Evolutionary conservation across 208 protist species (phyloP).

Genomic region (Trypanosoma melophagium): DNA sequence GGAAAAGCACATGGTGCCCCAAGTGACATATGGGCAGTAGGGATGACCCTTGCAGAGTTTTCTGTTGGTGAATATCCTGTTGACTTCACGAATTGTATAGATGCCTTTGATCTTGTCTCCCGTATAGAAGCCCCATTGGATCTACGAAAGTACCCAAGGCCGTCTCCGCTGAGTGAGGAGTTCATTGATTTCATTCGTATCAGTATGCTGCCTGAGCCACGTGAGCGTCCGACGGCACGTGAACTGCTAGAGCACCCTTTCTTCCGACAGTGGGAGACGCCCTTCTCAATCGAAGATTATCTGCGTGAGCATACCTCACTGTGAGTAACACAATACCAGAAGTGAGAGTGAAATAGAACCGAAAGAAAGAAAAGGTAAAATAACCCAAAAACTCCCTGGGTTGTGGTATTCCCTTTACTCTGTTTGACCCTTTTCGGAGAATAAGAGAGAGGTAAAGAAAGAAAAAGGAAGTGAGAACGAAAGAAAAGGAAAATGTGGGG

Average conservation of each 20-base stretch:
- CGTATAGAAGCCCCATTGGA: slow-evolving; percentile 54
- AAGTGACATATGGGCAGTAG: slow-evolving; percentile 88
- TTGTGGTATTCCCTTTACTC: no score
- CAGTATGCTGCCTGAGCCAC: slow-evolving; percentile 54
- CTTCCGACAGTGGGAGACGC: slow-evolving; percentile 74
- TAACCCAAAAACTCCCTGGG: no score
- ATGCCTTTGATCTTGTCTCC: slow-evolving; percentile 67
- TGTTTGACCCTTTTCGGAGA: no score
- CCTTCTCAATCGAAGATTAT: slow-evolving; percentile 79
- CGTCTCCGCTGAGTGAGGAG: slow-evolving; percentile 39
- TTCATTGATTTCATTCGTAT: slow-evolving; percentile 77
- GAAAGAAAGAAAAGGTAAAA: not conserved
- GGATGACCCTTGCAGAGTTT: slow-evolving; percentile 87
- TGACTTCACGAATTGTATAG: slow-evolving; percentile 47
- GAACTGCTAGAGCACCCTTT: slow-evolving; percentile 89
- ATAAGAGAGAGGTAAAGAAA: not conserved
- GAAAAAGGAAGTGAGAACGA: not conserved
- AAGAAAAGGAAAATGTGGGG: not conserved
- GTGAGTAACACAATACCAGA: not conserved
- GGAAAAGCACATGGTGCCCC: slow-evolving; percentile 76
- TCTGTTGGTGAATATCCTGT: slow-evolving; percentile 83
- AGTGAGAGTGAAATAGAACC: not conserved
- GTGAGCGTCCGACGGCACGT: slow-evolving; percentile 66
- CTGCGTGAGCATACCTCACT: slow-evolving; percentile 16
- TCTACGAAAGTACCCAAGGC: slow-evolving; percentile 35